phyloP scores from a whole-genome alignment of 2,329 filamentous ascomycete species.

The Macroventuria anomochaeta region DNA sequence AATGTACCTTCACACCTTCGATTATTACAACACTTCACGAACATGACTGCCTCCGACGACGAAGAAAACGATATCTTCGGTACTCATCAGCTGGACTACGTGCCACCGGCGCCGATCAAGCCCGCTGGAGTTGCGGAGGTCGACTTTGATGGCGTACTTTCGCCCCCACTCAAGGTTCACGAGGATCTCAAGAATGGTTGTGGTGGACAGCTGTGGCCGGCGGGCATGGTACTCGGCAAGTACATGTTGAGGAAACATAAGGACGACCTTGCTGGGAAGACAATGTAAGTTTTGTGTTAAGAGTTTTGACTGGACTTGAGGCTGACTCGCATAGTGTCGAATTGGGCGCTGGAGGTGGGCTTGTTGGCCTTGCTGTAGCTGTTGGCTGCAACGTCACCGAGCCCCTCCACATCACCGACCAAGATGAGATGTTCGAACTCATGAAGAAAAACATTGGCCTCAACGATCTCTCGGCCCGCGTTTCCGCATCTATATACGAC shows the following conservation, averaged over 20 bases:
- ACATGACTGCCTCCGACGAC: conserved; percentile 30
- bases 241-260: conserved; percentile 81
- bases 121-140: conserved; percentile 59
- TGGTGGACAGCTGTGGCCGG: conserved; percentile 93
- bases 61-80: conserved; percentile 45
- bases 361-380: conserved; percentile 73
- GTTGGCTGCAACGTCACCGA: conserved; percentile 59
- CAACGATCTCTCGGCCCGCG: conserved; percentile 71
- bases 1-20: conserved; percentile 10
- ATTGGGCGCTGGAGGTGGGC: conserved; percentile 87
- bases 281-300: conserved; percentile 68
- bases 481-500: conserved; percentile 75
- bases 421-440: conserved; percentile 80
- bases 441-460: conserved; percentile 88
- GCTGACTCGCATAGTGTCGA: conserved; percentile 69
- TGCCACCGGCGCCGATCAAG: conserved; percentile 61
- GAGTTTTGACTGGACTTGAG: not conserved
- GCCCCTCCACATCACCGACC: conserved; percentile 83
- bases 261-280: conserved; percentile 67
- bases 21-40: not conserved
- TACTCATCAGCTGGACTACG: conserved; percentile 61
- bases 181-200: conserved; percentile 89
- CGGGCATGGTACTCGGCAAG: conserved; percentile 84
- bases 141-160: conserved; percentile 76
- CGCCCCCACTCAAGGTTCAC: conserved; percentile 73